Base-by-base conservation (phyloP, 2,329 filamentous ascomycete genomes). In the Fusarium phyllophilum region DNA sequence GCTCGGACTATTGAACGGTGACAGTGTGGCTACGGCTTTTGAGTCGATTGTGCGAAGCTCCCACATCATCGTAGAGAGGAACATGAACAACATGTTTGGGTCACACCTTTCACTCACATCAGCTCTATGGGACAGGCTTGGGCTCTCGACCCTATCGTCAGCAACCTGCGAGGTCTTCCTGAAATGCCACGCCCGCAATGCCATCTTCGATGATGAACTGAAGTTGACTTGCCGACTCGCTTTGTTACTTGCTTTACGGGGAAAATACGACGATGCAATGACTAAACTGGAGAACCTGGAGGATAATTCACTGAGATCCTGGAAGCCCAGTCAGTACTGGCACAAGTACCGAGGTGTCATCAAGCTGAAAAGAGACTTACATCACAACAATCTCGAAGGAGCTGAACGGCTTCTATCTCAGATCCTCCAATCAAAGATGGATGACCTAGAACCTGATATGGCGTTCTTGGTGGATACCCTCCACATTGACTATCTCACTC, bases 1-100 rank as follows among this genome's bases (percentile, higher is more conserved):
- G 80, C 84, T 97, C 46, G 89, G 89, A 26, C 86, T 98, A 64
- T 88, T 90, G 61, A 92, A 91, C 77, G 94, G 94, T 15, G 89
- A 90, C 83, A 88, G 92, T 78, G 80, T 89, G 54, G 85, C 87
- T 8, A 85, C 84, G 12, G 91, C 93, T 3, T 86, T 96, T 59
- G 95, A 97, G 80, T 89, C 92, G 74, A 89, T 97, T 69, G 89
- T 93, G n/a, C 92, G 95, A 78, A 93, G 94, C 73, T 94, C 93
- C 2, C 93, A 96, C 76, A 85, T 97, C 34, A 92, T 95, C 69
- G 87, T 95, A n/a, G 91, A 92, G 63, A 92, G 92, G 75, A 91
- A 93, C 73, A 88, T 96, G 78, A 89, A 89, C 76, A 90, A 86
- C 76, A 91, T 93, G 81, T 89, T 94, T 75, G 94, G 94, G 2